Evolutionary conservation across 2,329 filamentous ascomycete genomes (phyloP), one percentile per base, ranked within the genome.

Genomic region (Colletotrichum phormii): DNA sequence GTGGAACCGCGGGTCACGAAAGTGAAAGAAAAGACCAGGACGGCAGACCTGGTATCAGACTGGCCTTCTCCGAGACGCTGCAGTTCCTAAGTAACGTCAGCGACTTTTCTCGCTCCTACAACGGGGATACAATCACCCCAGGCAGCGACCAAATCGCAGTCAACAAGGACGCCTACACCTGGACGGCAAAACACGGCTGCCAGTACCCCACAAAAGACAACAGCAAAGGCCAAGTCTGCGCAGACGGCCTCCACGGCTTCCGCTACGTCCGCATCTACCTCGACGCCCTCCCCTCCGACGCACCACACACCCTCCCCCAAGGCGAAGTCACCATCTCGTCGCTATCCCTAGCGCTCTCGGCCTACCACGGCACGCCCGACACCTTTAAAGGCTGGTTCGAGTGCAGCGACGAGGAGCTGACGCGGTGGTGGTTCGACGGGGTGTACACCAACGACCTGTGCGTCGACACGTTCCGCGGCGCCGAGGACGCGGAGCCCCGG

Each of bases 231-330:
- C 77, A 86, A 68, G 86, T 89, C 13, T 89, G 87, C 75, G 80
- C 84, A 0, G 87, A 89, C 69, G 87, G 87, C 2, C 78, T 89
- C 5, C 87, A 89, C 65, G 87, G 86, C 5, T 89, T 89, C 75
- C 83, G 87, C 49, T 89, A 88, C 71, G 75, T 89, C 51, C 86
- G 83, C 64, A 84, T 89, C 33, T 82, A 82, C 57, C 79, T 89
- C 4, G 84, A 86, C 71, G 84, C 86, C 0, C 76, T 88, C 1
- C 31, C 79, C 1, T 73, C 76, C 0, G 87, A 89, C 77, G 77
- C 82, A 0, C 86, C 87, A 2, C 81, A 86, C 75, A 86, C 87
- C 0, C 79, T 82, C 0, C 72, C 82, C 0, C 79, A 80, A 1
- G 87, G 87, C 5, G 76, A 79, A 4, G 83, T 89, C 1, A 77